phyloP scores from a whole-genome alignment of 345 rosid genomes.

The Gossypium ekmanianum region DNA sequence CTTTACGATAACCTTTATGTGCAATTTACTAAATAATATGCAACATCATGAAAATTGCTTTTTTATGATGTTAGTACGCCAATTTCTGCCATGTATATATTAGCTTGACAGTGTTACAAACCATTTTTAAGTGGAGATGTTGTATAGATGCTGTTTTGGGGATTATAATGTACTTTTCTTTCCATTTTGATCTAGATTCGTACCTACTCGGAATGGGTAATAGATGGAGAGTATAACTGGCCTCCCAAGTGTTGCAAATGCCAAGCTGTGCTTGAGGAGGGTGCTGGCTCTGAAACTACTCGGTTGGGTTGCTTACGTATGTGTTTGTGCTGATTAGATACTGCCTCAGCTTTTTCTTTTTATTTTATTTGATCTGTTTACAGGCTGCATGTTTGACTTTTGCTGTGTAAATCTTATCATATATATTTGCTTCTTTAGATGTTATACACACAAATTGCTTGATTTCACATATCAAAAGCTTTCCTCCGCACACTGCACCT shows the following conservation, averaged over 20 bases:
- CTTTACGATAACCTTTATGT: not conserved
- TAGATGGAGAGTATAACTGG: constrained; percentile 98
- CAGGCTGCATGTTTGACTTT: not conserved
- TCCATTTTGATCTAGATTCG: constrained; percentile 49
- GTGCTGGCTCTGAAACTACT: constrained; percentile 58
- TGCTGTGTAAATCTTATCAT: constrained; percentile 13
- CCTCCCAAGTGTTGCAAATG: constrained; percentile 38
- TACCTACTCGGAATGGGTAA: constrained; percentile 99
- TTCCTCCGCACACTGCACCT: constrained; percentile 94
- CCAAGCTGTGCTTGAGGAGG: constrained; percentile 70
- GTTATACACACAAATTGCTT: constrained; percentile 86
- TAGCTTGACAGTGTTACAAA: not conserved
- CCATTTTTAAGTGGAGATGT: not conserved
- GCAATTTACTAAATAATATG: not conserved
- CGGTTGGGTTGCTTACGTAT: constrained; percentile 98
- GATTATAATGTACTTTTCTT: constrained; percentile 8
- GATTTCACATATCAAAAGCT: constrained; percentile 73
- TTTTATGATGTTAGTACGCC: constrained; percentile 1
- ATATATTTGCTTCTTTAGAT: constrained; percentile 43
- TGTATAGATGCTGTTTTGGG: constrained; percentile 6
- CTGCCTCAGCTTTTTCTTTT: constrained; percentile 5
- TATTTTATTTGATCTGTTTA: not conserved
- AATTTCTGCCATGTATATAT: constrained; percentile 15
- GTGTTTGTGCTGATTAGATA: constrained; percentile 31
- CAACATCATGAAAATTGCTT: not conserved